Evolutionary conservation across 2,329 filamentous ascomycete species (phyloP), one percentile per base, ranked within the genome.

Genomic region (Geosmithia flava): DNA sequence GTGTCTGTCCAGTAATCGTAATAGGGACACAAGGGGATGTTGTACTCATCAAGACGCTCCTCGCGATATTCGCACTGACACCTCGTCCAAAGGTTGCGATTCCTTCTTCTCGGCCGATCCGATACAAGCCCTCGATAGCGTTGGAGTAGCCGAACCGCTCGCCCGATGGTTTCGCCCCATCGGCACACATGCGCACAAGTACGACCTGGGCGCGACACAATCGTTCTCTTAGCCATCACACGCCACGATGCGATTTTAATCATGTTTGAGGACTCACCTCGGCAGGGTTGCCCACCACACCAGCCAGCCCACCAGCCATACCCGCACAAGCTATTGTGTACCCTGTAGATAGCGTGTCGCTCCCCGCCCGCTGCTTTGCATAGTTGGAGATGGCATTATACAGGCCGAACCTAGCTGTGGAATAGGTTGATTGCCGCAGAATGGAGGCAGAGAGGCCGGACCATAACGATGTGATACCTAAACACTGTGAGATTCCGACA

Each of bases 121-220:
- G 56, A 20, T 58, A 53, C 42, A 61, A 50, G 10, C 62, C 68
- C 19, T 59, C 50, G 1, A 68, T 10, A 0, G 67, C 64, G 40
- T 70, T 68, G 0, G 60, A 54, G 48, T 70, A 69, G 5, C 50
- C 51, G 44, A 67, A 68, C n/a, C 63, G 59, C 46, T 70, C 58
- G 0, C 53, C 52, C 0, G 55, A 52, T 1, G 58, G 49, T 51
- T 65, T 69, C 0, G 68, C 68, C 1, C 67, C 68, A 53, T 71
- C 68, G 15, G 68, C 65, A 50, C 68, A 70, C 68, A 71, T 71
- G 7, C 68, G 58, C 0, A 71, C 68, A 5, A 71, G 61, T 1
- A 70, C 59, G 0, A 50, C 46, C 48, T 49, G 10, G 11, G 23
- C 43, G 7, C 4, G 29, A 13, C 45, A 37, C 11, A 16, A 39